Base-by-base conservation (phyloP, 192 early-diverging fungal species). In the Coemansia sp. region DNA sequence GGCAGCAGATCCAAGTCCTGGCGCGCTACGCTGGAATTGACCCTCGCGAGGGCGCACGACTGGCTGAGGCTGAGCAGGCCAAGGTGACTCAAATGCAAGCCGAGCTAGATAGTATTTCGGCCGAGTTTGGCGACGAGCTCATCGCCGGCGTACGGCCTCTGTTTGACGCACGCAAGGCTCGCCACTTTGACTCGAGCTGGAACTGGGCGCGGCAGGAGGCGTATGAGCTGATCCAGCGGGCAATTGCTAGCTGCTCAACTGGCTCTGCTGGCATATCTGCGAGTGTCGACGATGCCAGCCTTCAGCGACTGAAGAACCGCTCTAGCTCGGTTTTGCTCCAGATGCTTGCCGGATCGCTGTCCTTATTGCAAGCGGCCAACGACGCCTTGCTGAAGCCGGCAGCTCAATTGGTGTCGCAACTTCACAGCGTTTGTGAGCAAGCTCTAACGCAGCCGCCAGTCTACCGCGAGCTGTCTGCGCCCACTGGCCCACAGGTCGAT, bases 121-220 rank as follows among this genome's bases (percentile, higher is more conserved):
- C 77, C 58, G 95, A 97, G 82, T 89, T 94, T 64, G 95, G 94
- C 66, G 94, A 96, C 7, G 73, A 74, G 19, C 29, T 68, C 8
- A 86, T 89, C 39, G 86, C 91, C 46, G 95, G 95, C 51, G 92
- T 95, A 77, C 84, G 86, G 51, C 91, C 93, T 3, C 41, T 82
- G 6, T 97, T 97, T 77, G 89, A 86, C 43, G 79, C 79, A 17
- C 84, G 88, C 63, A 97, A 94, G 84, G 92, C 91, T 43, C 89
- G 95, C 53, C 83, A 68, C 15, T 97, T 93, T 71, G 94, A 97
- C 64, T 97, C 95, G 32, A 89, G 90, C 87, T 97, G 95, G 95
- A 95, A 97, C 84, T 97, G 95, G 94, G 84, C 94, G 61, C 73
- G 49, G 60, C 87, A 93, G 57, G 74, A n/a, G n/a, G n/a, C n/a